Base-by-base conservation (phyloP, 768 basidiomycete species). In the Gloeopeniophorella convolvens region DNA sequence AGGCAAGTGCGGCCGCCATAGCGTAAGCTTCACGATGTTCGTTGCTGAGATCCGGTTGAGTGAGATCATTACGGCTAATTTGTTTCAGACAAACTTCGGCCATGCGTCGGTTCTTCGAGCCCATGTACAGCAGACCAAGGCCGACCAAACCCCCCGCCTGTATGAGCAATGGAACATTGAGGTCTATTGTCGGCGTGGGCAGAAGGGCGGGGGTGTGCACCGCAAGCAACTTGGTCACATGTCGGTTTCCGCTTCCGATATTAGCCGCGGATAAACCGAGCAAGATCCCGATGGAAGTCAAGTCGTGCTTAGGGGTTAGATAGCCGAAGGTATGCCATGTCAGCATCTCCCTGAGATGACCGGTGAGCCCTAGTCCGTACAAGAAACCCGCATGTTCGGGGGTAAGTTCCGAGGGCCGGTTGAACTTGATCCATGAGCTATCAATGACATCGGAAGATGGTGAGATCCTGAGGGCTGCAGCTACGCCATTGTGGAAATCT, bases 401-500 rank as follows among this genome's bases (percentile, higher is more conserved):
- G 4, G 88, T 93, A 45, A 94, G 76, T 37, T 94, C 89, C 0
- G 82, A 76, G 0, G 96, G 95, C 59, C 88, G 89, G 67, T 98
- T 95, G 74, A 94, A 97, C 12, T 86, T 83, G 45, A 96, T 92
- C 90, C 94, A 97, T 0, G 92, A 91, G 60, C 88, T 89, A 63
- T 96, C 91, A 35, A 98, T 78, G 9, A 80, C 81, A 41, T 71
- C 67, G 8, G 84, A 78, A n/a, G 78, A 75, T 0, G 88, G 81
- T 0, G 85, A 82, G 42, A 97, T 81, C 6, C 89, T 82, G 36
- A 99, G 66, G 3, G 86, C 96, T 4, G 91, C 89, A 7, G 92
- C 91, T 0, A 96, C 95, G 9, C 96, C 96, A 56, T 95, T 93
- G 67, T 98, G 93, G 67, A 99, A 99, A 53, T 94, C 89, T n/a